phyloP scores from a whole-genome alignment of 2,329 filamentous ascomycete species.

The Graphilbum fragrans region DNA sequence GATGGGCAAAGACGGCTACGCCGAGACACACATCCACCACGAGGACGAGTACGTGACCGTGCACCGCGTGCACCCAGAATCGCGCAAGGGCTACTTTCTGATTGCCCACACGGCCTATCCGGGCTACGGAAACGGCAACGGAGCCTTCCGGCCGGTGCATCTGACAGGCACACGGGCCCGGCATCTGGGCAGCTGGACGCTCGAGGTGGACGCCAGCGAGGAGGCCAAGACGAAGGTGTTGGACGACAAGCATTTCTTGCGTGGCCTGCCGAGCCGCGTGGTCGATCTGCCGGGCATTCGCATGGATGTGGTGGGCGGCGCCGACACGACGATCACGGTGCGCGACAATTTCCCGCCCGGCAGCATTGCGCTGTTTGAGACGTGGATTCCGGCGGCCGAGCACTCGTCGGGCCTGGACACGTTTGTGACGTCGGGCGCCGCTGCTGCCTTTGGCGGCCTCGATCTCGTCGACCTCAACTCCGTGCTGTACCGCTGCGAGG shows the following conservation, averaged over 20 bases:
- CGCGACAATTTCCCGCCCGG: slow-evolving; percentile 81
- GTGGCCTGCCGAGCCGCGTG: slow-evolving; percentile 75
- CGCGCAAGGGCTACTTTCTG: slow-evolving; percentile 85
- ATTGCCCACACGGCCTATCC: slow-evolving; percentile 95
- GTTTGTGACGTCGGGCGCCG: slow-evolving; percentile 72
- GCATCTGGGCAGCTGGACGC: slow-evolving; percentile 79
- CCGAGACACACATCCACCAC: slow-evolving; percentile 93
- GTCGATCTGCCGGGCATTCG: slow-evolving; percentile 61
- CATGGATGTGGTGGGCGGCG: slow-evolving; percentile 55
- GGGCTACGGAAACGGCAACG: slow-evolving; percentile 76
- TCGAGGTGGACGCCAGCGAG: slow-evolving; percentile 73
- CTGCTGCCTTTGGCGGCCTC: slow-evolving; percentile 63
- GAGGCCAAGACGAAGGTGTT: slow-evolving; percentile 53
- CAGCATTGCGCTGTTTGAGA: slow-evolving; percentile 90
- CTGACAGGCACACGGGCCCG: slow-evolving; percentile 76
- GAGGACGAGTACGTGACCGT: slow-evolving; percentile 95
- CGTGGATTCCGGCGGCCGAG: slow-evolving; percentile 82
- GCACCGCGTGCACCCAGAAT: slow-evolving; percentile 85
- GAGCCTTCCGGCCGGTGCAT: slow-evolving; percentile 64
- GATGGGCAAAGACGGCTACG: slow-evolving; percentile 91
- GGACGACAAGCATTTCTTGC: slow-evolving; percentile 58
- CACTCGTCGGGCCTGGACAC: slow-evolving; percentile 74
- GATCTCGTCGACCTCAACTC: slow-evolving; percentile 81
- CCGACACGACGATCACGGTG: slow-evolving; percentile 69
- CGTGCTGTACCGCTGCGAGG: slow-evolving; percentile 79